These are phyloP conservation scores for Aphanoascus verrucosus DNA, from an alignment of 2,329 filamentous ascomycete species.

Conservation along the genomic window DNA sequence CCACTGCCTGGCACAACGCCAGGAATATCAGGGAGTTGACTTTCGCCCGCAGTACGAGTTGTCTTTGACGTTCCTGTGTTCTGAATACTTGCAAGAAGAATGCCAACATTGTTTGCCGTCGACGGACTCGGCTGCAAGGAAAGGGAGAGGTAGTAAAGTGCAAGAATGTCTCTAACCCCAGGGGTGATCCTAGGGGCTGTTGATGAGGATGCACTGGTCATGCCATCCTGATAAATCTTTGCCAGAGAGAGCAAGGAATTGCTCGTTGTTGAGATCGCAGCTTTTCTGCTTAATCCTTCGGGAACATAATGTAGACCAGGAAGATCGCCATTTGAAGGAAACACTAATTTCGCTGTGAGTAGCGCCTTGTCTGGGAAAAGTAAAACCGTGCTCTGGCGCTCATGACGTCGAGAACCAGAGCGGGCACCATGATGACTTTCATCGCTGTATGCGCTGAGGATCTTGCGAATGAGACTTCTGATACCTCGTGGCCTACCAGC, in stretches of 20 bases:
- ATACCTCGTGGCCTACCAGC: constrained; percentile 62
- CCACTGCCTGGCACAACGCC: constrained; percentile 80
- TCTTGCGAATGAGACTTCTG: constrained; percentile 64
- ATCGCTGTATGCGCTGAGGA: constrained; percentile 58
- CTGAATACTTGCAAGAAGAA: constrained; percentile 88
- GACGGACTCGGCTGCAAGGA: constrained; percentile 93
- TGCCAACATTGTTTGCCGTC: constrained; percentile 96
- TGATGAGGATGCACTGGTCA: constrained; percentile 59
- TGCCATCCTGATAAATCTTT: constrained; percentile 94
- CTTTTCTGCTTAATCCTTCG: constrained; percentile 60
- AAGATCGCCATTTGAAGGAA: constrained; percentile 61
- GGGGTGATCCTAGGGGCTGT: constrained; percentile 52
- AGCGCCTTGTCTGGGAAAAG: constrained; percentile 75
- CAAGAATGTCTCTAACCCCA: constrained; percentile 82
- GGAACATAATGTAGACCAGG: constrained; percentile 67
- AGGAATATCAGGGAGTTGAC: constrained; percentile 48
- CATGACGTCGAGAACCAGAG: constrained; percentile 26
- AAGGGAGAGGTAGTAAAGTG: constrained; percentile 88
- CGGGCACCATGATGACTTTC: constrained; percentile 29
- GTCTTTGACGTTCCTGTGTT: constrained; percentile 45
- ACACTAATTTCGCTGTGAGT: constrained; percentile 71
- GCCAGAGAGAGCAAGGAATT: constrained; percentile 89
- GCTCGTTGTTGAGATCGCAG: constrained; percentile 83
- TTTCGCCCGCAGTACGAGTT: constrained; percentile 27
- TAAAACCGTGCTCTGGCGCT: constrained; percentile 53